Conservation (phyloP, 208 protist species). For the Porcisia hertigi region DNA sequence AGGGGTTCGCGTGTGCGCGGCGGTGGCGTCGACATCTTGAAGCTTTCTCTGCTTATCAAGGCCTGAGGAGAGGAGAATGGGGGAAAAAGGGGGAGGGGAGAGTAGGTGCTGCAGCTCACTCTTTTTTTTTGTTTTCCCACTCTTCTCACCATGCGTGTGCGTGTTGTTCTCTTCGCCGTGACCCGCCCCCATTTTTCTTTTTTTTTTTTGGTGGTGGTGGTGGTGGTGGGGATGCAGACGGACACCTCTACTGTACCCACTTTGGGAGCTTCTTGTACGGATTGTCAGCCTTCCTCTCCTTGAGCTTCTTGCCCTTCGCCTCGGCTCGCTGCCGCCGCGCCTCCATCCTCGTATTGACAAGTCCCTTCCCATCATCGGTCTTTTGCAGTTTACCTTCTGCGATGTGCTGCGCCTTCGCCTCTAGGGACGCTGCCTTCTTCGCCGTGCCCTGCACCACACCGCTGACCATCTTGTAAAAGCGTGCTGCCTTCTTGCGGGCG, state of each 20-base stretch:
- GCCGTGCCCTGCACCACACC: constrained; percentile 62
- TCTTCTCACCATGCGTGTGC: too few species aligned
- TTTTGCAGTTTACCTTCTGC: constrained; percentile 58
- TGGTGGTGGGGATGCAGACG: neutral
- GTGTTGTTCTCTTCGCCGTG: too few species aligned
- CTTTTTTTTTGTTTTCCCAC: too few species aligned
- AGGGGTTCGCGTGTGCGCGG: too few species aligned
- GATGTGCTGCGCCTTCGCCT: constrained; percentile 81
- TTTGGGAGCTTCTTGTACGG: constrained; percentile 90
- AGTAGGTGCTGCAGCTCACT: too few species aligned
- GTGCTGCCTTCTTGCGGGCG: constrained; percentile 88
- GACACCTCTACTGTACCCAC: constrained; percentile 67
- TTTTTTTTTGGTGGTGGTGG: too few species aligned
- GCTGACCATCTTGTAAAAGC: constrained; percentile 92
- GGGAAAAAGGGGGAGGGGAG: too few species aligned
- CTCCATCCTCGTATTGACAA: constrained; percentile 68
- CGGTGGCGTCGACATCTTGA: too few species aligned
- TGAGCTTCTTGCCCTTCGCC: constrained; percentile 51
- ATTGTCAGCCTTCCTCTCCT: constrained; percentile 69
- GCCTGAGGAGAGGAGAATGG: neutral
- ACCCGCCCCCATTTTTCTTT: too few species aligned
- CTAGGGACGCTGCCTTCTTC: constrained; percentile 64
- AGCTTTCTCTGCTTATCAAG: neutral
- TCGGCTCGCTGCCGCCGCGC: constrained; percentile 42
- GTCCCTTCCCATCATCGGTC: constrained; percentile 53